A percentile compares a stretch with the other conserved stretches of the same genome.
Evolutionary conservation across 768 basidiomycete species (phyloP).

Genomic region (Hericium alpestre): DNA sequence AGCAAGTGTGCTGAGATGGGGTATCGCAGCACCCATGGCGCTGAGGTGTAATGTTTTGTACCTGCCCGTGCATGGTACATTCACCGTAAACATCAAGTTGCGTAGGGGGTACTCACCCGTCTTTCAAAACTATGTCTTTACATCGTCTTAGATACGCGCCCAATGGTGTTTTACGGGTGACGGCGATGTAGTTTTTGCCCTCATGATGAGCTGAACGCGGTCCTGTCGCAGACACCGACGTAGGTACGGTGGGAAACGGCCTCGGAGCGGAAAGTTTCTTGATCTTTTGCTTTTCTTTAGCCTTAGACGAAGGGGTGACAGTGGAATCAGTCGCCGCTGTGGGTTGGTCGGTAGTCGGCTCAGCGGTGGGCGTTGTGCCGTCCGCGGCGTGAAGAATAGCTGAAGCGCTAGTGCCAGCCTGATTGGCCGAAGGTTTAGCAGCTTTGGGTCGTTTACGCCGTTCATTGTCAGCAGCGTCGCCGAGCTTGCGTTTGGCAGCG

Average conservation of each 20-base stretch:
- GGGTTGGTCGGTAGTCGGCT: not conserved
- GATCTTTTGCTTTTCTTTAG: slow-evolving; percentile 25
- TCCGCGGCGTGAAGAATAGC: too few relatives aligned
- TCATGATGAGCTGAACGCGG: slow-evolving; percentile 70
- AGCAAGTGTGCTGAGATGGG: slow-evolving; percentile 59
- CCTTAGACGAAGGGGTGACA: not conserved
- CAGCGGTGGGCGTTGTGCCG: too few relatives aligned
- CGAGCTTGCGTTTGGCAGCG: not conserved
- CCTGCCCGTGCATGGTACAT: slow-evolving; percentile 25
- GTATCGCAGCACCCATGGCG: slow-evolving; percentile 87
- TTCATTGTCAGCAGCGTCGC: not conserved
- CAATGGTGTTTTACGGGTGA: slow-evolving; percentile 67
- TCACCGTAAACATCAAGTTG: not conserved
- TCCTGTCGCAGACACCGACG: slow-evolving; percentile 69
- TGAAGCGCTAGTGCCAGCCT: too few relatives aligned
- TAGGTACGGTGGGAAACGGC: slow-evolving; percentile 67
- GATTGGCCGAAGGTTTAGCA: too few relatives aligned
- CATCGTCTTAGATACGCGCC: slow-evolving; percentile 70
- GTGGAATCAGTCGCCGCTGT: not conserved
- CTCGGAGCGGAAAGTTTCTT: slow-evolving; percentile 63
- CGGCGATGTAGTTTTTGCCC: slow-evolving; percentile 71
- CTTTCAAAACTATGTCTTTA: slow-evolving; percentile 57
- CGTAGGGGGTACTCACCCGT: slow-evolving; percentile 41
- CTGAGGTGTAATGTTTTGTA: slow-evolving; percentile 65
- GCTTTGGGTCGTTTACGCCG: not conserved